Evolutionary conservation across 352 stramenopile species (phyloP), one percentile per base, ranked within the genome.

Genomic region (Phytophthora brassicae): DNA sequence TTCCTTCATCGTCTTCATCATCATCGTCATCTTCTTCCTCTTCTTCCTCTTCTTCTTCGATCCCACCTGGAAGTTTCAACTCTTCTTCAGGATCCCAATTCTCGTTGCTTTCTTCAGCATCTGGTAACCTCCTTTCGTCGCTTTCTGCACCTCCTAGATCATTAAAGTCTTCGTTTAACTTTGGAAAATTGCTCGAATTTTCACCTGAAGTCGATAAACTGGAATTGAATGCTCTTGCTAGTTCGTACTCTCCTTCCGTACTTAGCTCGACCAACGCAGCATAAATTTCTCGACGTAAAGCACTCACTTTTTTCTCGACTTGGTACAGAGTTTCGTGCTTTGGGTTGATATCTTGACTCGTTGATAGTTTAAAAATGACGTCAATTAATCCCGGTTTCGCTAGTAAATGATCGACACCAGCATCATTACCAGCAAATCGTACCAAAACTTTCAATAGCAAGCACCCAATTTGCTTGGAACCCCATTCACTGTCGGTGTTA

Each of bases 251-350:
- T 3, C 48, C 69, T 42, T 74, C 72, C 6, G 81, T 64, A 11
- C 58, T 60, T 28, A 80, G 49, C 11, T 73, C 68, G 8, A 82
- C 35, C 22, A 84, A 43, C 16, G 80, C 61, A 19, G 63, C 35
- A 31, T 86, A 83, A 0, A 89, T 19, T 35, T 85, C 75, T 20
- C 83, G 67, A 6, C 77, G 77, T 14, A 90, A 42, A 28, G 67
- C 20, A 50, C 45, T 64, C n/a, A 79, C 51, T 38, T 77, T 70
- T 7, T 63, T 69, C 28, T 91, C 81, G 8, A 77, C 57, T 8
- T 61, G 51, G 4, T 43, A 55, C 12, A 82, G 60, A 1, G 75
- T 80, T 2, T 60, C 64, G 38, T 84, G 77, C 4, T 43, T 49
- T 1, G 17, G 17, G 11, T 71, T 72, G 0, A 39, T 51, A 17